Evolutionary conservation across 192 early-diverging fungal species (phyloP).

Genomic region (Coemansia sp.): DNA sequence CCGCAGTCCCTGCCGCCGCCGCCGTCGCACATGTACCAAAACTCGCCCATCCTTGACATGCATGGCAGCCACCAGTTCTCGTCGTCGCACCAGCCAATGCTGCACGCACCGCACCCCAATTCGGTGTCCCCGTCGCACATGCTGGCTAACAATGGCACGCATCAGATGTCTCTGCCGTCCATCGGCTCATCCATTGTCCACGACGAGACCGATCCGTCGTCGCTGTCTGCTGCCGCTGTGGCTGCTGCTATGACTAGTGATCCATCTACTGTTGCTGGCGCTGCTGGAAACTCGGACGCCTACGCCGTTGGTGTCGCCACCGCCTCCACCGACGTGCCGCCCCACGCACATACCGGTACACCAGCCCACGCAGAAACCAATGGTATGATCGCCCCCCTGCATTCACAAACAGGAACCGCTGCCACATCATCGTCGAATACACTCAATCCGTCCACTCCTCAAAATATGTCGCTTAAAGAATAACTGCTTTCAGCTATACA

Average conservation of each 20-base stretch:
- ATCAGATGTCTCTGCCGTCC: not conserved
- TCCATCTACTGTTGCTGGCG: not conserved
- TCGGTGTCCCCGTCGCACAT: constrained; percentile 5
- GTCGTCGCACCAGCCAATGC: constrained; percentile 3
- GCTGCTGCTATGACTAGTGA: not conserved
- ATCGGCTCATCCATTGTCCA: not conserved
- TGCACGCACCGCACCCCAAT: constrained; percentile 5
- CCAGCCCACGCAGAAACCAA: not conserved
- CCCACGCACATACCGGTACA: not conserved
- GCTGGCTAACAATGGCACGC: not conserved
- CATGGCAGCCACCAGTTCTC: not conserved
- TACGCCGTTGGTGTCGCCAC: not conserved
- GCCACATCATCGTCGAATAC: constrained; percentile 13
- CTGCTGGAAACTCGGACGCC: too few relatives aligned
- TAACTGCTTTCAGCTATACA: not conserved
- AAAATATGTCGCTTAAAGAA: constrained; percentile 3
- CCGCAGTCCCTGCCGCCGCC: not conserved
- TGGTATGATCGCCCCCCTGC: not conserved
- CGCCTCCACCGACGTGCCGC: not conserved
- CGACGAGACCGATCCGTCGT: constrained; percentile 1
- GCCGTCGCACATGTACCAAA: constrained; percentile 7
- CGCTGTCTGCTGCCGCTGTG: constrained; percentile 2
- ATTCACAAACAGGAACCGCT: not conserved
- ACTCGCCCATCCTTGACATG: constrained; percentile 10
- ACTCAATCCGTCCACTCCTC: constrained; percentile 29